Evolutionary conservation across 257 asterid genomes (phyloP).

Genomic region (Solanum etuberosum): DNA sequence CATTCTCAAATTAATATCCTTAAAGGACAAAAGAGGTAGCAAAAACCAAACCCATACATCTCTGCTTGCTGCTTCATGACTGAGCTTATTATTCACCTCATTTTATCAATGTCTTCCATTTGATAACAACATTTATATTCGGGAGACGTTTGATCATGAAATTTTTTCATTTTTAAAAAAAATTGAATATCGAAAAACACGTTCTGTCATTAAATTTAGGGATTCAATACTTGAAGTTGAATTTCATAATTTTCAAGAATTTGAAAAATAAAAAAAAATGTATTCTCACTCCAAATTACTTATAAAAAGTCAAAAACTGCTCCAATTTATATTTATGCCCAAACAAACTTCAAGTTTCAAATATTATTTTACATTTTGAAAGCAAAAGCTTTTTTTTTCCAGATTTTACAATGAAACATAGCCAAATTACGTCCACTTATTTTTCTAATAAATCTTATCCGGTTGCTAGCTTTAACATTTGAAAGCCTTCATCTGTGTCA

Average conservation of each 20-base stretch:
- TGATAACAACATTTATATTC: background rate
- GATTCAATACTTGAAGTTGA: background rate
- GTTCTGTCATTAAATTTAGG: background rate
- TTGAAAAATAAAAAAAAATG: too few relatives aligned
- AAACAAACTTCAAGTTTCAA: too few relatives aligned
- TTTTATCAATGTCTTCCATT: background rate
- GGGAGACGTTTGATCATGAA: background rate
- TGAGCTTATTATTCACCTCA: background rate
- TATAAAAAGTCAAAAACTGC: background rate
- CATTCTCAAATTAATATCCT: slow-evolving; percentile 26
- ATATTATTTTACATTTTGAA: too few relatives aligned
- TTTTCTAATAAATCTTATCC: background rate
- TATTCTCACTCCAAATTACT: background rate
- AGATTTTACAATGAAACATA: background rate
- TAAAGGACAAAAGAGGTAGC: slow-evolving; percentile 34
- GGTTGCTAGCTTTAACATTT: background rate
- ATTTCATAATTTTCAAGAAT: background rate
- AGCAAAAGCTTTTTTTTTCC: too few relatives aligned
- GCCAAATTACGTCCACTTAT: background rate
- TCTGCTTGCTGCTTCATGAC: slow-evolving; percentile 20
- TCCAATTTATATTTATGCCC: background rate
- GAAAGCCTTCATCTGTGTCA: background rate
- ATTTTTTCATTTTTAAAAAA: background rate
- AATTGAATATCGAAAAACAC: background rate
- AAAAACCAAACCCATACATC: slow-evolving; percentile 32